Evolutionary conservation across 2,329 filamentous ascomycete genomes (phyloP), one percentile per base, ranked within the genome.

Genomic region (Thelonectria rubi): DNA sequence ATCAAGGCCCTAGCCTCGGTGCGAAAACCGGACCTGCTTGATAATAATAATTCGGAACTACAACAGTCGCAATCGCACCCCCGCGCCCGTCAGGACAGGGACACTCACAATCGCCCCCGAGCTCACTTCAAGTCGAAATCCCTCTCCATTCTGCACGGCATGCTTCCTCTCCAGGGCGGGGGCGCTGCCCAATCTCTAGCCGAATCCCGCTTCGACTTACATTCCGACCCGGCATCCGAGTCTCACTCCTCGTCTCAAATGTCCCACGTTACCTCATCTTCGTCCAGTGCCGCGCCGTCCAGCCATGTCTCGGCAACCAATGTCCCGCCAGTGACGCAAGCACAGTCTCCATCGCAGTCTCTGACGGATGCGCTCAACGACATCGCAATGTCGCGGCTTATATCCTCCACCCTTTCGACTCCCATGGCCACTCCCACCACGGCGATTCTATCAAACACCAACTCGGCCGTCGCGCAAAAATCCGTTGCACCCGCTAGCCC

Each of bases 1-100:
- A 87, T 94, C 81, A 94, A 95, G 79, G 91, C 91, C 6, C 79
- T 94, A 67, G 90, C 90, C 58, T 93, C 91, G 14, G 82, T 86
- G 69, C 83, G 84, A 69, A 86, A 87, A 72, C 85, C 88, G 55
- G 84, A 89, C 73, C 82, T 87, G 26, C 78, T 91, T 64, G 79
- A 50, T 43, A 39, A 40, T 18, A 37, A 37, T 15, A 37, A 37
- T 37, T 37, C 34, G 11, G 12, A 37, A 14, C 15, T 3, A 14
- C 43, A 34, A 6, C 20, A 52, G 14, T 54, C 56, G 15, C 43
- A 24, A 30, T 34, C 46, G 32, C 40, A 20, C 3, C 9, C 45
- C 45, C 45, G 20, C 24, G 3, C 30, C 11, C 43, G 20, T 26
- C 9, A 47, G 20, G 11, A 20, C 20, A 21, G 21, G 15, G 52